Percentiles rank a stretch among this genome's conserved stretches.
Conservation (phyloP, 1,284 basidiomycete species). For the Athelia sp. region DNA sequence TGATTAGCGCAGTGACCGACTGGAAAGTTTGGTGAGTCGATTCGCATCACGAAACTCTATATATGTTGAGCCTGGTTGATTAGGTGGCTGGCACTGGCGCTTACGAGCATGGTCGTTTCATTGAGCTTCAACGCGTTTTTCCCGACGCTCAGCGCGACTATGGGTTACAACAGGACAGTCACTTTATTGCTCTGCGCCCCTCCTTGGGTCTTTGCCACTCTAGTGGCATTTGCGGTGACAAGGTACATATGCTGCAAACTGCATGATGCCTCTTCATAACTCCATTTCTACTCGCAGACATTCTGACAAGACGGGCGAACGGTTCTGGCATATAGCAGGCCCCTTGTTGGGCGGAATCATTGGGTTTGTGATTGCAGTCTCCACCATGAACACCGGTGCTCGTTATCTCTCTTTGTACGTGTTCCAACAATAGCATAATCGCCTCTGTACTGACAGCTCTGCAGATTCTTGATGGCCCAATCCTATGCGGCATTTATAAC, state of each 20-base stretch:
- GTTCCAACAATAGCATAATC: slow-evolving; percentile 14
- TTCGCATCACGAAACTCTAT: slow-evolving; percentile 52
- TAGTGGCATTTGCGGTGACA: slow-evolving; percentile 43
- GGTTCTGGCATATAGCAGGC: slow-evolving; percentile 58
- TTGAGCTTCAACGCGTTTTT: slow-evolving; percentile 69
- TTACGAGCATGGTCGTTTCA: slow-evolving; percentile 49
- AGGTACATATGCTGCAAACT: slow-evolving; percentile 29
- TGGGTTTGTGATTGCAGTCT: slow-evolving; percentile 72
- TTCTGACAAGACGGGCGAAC: slow-evolving; percentile 65
- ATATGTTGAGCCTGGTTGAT: slow-evolving; percentile 33
- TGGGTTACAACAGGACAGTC: slow-evolving; percentile 63
- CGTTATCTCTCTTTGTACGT: slow-evolving; percentile 73
- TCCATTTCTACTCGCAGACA: slow-evolving; percentile 36
- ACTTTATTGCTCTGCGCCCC: slow-evolving; percentile 74
- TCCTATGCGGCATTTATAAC: slow-evolving; percentile 68
- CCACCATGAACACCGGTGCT: slow-evolving; percentile 59
- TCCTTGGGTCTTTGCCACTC: slow-evolving; percentile 68
- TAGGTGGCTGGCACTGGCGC: slow-evolving; percentile 33
- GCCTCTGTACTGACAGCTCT: neutral
- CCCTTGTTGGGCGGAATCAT: slow-evolving; percentile 56
- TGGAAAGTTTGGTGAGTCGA: slow-evolving; percentile 56
- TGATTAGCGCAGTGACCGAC: slow-evolving; percentile 59
- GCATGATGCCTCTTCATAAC: neutral
- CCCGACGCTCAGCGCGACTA: slow-evolving; percentile 62
- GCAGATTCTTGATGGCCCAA: slow-evolving; percentile 72